phyloP scores from a whole-genome alignment of 208 protist genomes.

The Wallacemonas sp. region DNA sequence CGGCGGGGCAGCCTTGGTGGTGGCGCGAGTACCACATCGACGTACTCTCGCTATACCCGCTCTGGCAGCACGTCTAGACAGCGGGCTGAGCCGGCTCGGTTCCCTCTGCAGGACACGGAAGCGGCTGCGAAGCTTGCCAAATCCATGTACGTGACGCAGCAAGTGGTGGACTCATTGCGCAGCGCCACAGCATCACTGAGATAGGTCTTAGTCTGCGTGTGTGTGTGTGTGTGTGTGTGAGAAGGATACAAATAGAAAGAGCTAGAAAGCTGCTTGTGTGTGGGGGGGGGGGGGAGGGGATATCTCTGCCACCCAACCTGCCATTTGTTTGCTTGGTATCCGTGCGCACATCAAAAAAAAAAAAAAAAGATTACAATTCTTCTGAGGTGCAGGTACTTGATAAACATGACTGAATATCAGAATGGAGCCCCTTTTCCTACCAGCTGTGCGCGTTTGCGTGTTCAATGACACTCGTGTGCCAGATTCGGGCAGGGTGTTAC shows the following conservation, averaged over 20 bases:
- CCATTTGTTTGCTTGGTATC: no score
- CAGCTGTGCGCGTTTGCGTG: no score
- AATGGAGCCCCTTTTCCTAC: no score
- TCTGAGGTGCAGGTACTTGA: no score
- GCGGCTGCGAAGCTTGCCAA: not conserved
- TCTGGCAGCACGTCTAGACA: not conserved
- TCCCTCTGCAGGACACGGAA: slow-evolving; percentile 15
- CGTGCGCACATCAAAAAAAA: not conserved
- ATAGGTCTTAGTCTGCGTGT: no score
- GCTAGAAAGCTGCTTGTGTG: no score
- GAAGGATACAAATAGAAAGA: no score
- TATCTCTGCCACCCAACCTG: not conserved
- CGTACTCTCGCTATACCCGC: not conserved
- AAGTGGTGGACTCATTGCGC: slow-evolving; percentile 17
- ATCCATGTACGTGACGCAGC: slow-evolving; percentile 18
- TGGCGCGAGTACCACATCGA: not conserved
- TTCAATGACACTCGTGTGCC: no score
- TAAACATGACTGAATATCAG: not conserved
- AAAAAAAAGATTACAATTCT: slow-evolving; percentile 18
- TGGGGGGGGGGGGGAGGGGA: no score
- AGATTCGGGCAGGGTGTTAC: no score
- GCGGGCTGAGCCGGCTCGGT: slow-evolving; percentile 13
- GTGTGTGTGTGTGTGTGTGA: no score
- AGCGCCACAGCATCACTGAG: no score
- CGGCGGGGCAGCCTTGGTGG: not conserved